Percentiles rank a stretch among this genome's conserved stretches.
phyloP scores from a whole-genome alignment of 305 asterid genomes.

The Solanum chacoense region DNA sequence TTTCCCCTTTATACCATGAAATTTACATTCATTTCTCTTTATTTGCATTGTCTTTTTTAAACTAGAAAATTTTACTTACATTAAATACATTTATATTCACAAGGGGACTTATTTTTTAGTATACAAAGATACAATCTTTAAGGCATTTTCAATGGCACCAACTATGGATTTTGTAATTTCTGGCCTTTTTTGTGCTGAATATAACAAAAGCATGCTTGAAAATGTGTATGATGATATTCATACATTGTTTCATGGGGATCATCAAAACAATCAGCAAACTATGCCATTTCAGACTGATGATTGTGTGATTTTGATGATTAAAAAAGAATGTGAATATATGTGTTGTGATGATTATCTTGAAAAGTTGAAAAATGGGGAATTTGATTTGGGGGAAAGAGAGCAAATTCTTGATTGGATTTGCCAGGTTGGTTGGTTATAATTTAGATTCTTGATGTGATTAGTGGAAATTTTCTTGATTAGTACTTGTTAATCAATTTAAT shows the following conservation, averaged over 20 bases:
- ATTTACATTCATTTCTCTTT: not conserved
- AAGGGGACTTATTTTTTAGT: not conserved
- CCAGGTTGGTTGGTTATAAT: slow-evolving; percentile 1
- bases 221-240: not conserved
- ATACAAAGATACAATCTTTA: not conserved
- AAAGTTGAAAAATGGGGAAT: slow-evolving; percentile 3
- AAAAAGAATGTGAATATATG: not conserved
- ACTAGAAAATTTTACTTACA: not conserved
- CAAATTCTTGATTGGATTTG: slow-evolving; percentile 5
- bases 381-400: not conserved
- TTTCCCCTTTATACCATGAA: not conserved
- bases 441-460: not conserved
- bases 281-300: slow-evolving; percentile 1
- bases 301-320: not conserved
- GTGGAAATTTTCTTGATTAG: not conserved
- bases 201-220: not conserved
- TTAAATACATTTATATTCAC: not conserved
- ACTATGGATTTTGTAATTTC: not conserved
- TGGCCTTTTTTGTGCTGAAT: not conserved
- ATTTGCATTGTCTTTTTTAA: not conserved
- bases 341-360: slow-evolving; percentile 3
- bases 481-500: not conserved
- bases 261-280: not conserved
- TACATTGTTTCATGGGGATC: not conserved
- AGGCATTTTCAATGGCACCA: not conserved